These are phyloP conservation scores for Nemania sp. DNA, from an alignment of 2,329 filamentous ascomycete species.

Conservation along the genomic window DNA sequence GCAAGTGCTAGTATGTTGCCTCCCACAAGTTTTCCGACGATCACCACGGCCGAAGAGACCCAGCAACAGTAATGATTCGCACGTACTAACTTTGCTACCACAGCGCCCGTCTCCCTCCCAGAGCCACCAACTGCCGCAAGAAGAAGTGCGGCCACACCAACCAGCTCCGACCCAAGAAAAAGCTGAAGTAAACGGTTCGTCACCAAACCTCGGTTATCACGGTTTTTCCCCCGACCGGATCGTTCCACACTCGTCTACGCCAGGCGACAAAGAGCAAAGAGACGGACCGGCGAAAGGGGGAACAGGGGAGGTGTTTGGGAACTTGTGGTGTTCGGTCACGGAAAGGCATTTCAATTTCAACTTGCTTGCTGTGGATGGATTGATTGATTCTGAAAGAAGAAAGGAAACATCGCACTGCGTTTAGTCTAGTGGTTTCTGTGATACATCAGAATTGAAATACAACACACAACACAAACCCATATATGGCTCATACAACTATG, in stretches of 20 bases:
- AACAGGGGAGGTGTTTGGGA: constrained; percentile 19
- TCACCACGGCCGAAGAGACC: background rate
- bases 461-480: constrained; percentile 13
- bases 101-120: constrained; percentile 25
- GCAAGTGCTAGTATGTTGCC: constrained; percentile 95
- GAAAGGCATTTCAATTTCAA: constrained; percentile 22
- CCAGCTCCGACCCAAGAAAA: constrained; percentile 99
- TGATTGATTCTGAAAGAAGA: constrained; percentile 19
- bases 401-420: constrained; percentile 14
- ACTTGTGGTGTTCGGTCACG: constrained; percentile 26
- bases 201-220: too few relatives aligned
- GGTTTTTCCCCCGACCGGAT: too few relatives aligned
- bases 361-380: too few relatives aligned
- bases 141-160: constrained; percentile 99
- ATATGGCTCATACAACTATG: background rate
- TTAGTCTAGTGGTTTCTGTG: constrained; percentile 21
- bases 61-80: background rate
- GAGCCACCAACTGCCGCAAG: constrained; percentile 99
- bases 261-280: too few relatives aligned
- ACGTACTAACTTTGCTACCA: constrained; percentile 9
- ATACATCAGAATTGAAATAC: constrained; percentile 23
- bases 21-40: background rate
- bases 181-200: constrained; percentile 51
- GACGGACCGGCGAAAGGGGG: too few relatives aligned
- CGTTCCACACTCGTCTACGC: too few relatives aligned